These are phyloP conservation scores for Lactarius deliciosus DNA, from an alignment of 768 basidiomycete species.

Conservation along the genomic window DNA sequence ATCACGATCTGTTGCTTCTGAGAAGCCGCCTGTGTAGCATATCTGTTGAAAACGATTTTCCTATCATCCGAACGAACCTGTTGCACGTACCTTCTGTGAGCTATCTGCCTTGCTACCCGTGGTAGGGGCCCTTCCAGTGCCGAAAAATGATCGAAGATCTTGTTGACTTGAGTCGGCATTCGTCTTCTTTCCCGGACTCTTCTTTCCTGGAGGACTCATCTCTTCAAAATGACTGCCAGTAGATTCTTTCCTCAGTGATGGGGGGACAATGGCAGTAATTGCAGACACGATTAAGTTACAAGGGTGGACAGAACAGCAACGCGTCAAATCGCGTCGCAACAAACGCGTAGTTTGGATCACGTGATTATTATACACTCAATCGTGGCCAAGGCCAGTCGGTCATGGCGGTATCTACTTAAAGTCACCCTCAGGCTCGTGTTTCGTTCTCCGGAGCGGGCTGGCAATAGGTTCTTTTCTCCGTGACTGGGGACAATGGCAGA, in stretches of 20 bases:
- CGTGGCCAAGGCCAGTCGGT: too few relatives aligned
- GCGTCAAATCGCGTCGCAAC: background rate
- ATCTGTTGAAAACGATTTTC: background rate
- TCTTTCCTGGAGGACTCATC: slow-evolving; percentile 20
- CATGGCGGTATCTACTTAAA: too few relatives aligned
- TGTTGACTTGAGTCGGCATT: slow-evolving; percentile 16
- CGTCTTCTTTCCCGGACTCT: slow-evolving; percentile 14
- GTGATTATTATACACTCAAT: background rate
- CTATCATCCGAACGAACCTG: background rate
- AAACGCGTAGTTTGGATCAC: slow-evolving; percentile 1
- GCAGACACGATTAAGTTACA: background rate
- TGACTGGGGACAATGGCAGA: too few relatives aligned
- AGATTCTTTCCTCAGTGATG: too few relatives aligned
- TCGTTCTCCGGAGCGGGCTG: too few relatives aligned
- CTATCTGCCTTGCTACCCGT: background rate
- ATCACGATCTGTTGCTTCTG: slow-evolving; percentile 14
- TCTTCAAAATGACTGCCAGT: too few relatives aligned
- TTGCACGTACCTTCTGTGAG: slow-evolving; percentile 7
- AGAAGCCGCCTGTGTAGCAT: slow-evolving; percentile 3
- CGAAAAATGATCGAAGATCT: slow-evolving; percentile 22
- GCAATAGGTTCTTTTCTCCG: too few relatives aligned
- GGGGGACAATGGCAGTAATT: background rate
- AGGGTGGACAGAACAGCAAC: background rate
- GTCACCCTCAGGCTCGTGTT: too few relatives aligned
- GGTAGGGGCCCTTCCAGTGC: slow-evolving; percentile 6